Evolutionary conservation across 169 alveolate genomes (phyloP).

Genomic region (Condylostoma magnum): DNA sequence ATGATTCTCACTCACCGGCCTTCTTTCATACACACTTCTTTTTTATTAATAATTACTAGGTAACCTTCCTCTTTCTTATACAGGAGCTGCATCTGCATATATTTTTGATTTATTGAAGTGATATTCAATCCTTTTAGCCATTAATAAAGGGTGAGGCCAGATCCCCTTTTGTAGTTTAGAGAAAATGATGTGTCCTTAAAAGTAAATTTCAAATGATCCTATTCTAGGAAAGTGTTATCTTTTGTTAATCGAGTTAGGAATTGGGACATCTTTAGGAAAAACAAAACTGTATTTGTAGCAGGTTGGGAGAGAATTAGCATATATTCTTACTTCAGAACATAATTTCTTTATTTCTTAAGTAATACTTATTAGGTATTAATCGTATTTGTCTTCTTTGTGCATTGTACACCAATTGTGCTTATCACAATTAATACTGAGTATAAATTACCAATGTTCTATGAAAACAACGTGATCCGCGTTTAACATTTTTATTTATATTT

Average conservation of each 20-base stretch:
- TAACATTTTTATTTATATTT: too few species aligned
- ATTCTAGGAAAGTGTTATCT: constrained; percentile 3
- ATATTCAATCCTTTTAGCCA: constrained; percentile 22
- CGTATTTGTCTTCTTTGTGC: constrained; percentile 17
- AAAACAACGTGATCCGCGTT: not conserved
- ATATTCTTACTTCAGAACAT: constrained; percentile 10
- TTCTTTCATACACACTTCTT: too few species aligned
- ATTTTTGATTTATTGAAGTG: too few species aligned
- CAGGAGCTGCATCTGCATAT: too few species aligned
- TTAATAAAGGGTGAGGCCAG: constrained; percentile 19
- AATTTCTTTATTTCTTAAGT: not conserved
- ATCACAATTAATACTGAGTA: constrained; percentile 11
- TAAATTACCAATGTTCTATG: constrained; percentile 28
- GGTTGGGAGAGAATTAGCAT: not conserved
- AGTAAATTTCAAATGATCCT: constrained; percentile 34
- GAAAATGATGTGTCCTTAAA: constrained; percentile 13
- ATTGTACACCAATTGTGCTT: constrained; percentile 20
- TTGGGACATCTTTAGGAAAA: not conserved
- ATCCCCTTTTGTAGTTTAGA: constrained; percentile 15
- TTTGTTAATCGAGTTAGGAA: not conserved
- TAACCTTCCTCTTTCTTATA: too few species aligned
- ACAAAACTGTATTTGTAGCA: not conserved
- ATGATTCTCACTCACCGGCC: too few species aligned
- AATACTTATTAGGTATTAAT: not conserved
- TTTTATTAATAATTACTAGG: too few species aligned